Base-by-base conservation (phyloP, 2,329 filamentous ascomycete species). In the Aureobasidium pullulans region DNA sequence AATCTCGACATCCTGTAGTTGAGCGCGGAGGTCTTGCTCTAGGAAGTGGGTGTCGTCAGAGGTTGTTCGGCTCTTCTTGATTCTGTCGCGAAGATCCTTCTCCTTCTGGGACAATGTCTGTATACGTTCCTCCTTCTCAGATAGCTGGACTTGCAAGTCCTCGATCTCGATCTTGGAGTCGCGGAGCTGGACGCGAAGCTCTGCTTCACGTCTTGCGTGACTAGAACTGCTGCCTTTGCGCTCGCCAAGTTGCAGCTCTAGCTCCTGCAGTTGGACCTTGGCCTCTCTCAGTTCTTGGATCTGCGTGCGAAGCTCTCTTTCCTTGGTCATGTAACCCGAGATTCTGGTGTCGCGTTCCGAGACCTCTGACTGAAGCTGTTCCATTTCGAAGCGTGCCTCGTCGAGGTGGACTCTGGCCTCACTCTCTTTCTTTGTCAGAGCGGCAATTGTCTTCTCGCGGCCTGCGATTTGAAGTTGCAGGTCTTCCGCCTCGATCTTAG, bases 391-490 rank as follows among this genome's bases (percentile, higher is more conserved):
- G 29, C 65, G 75, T 34, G 81, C 72, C 29, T 86, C 81, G 60
- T 88, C 84, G 19, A 95, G 79, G 65, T 92, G 89, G 57, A 78
- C 76, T 9, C 84, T 80, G 15, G 89, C 78, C 9, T 83, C 77
- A 19, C 77, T 75, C 66, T 88, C 84, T n/a, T 81, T 79, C 13
- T 75, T 75, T 36, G 77, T 73, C 31, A 85, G 76, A 34, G 77
- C 72, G 42, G 82, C 81, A 50, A 92, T 82, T 13, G 84, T 80
- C 59, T 83, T 78, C 59, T 90, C 85, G 62, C 88, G 85, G 67
- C 88, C 84, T 6, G 81, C 78, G 31, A 94, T 79, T 67, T 89
- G 85, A 60, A 89, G 79, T 65, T 89, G 85, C n/a, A 94, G 78
- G 46, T 72, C 66, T 54, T 76, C 73, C 13, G 70, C 69, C 57